phyloP scores from a whole-genome alignment of 2,329 filamentous ascomycete genomes.

The Monosporascus sp. region DNA sequence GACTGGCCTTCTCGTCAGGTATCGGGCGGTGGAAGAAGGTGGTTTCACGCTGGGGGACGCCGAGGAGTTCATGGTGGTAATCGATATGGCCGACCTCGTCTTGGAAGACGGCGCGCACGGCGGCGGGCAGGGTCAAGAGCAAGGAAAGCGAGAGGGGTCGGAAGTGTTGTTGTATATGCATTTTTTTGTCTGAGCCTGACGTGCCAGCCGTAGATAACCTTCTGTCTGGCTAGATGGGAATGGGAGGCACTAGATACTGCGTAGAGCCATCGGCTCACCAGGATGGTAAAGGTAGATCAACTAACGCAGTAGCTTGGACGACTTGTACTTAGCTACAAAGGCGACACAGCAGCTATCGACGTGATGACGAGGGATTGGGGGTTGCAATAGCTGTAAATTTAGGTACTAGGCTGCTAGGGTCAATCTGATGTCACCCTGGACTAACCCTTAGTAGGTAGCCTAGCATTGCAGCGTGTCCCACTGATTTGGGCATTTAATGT shows the following conservation, averaged over 20 bases:
- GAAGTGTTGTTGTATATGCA: slow-evolving; percentile 17
- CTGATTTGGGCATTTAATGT: no score
- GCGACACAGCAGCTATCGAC: not conserved
- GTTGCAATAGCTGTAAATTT: not conserved
- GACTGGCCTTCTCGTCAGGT: slow-evolving; percentile 73
- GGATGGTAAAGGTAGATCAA: not conserved
- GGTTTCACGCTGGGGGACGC: slow-evolving; percentile 71
- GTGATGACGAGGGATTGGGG: not conserved
- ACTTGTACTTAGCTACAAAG: not conserved
- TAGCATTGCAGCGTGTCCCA: no score
- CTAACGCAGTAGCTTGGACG: not conserved
- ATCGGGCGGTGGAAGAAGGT: slow-evolving; percentile 94
- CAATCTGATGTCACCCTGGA: not conserved
- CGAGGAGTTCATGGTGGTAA: slow-evolving; percentile 87
- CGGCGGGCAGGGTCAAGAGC: slow-evolving; percentile 38
- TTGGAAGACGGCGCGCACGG: slow-evolving; percentile 66
- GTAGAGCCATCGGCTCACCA: not conserved
- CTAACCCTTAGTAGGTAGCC: no score
- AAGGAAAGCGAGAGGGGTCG: slow-evolving; percentile 23
- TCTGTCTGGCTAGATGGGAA: not conserved
- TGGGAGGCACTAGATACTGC: not conserved
- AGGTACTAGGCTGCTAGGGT: not conserved
- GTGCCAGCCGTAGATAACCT: not conserved
- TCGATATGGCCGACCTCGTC: slow-evolving; percentile 92
- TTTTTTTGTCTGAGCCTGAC: not conserved